Evolutionary conservation across 495 filamentous ascomycete species (phyloP).

Genomic region (Peziza echinospora): DNA sequence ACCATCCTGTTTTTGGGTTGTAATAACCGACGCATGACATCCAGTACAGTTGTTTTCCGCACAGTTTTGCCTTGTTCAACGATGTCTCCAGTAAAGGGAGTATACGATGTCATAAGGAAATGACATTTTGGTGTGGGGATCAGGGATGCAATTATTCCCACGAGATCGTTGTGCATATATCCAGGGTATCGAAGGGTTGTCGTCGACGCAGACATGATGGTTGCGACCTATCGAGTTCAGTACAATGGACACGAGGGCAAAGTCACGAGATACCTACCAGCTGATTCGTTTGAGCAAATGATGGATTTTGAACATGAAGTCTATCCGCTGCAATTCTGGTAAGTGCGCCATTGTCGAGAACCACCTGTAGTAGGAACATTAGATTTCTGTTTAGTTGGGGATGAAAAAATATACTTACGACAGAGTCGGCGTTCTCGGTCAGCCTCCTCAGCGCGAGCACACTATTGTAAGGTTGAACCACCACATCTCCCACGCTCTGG

Average conservation of each 20-base stretch:
- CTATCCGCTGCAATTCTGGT: conserved; percentile 86
- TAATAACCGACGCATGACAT: conserved; percentile 87
- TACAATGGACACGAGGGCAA: not conserved
- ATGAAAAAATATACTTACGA: too few species aligned
- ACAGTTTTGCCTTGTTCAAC: conserved; percentile 93
- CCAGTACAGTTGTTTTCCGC: conserved; percentile 88
- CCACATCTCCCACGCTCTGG: conserved; percentile 61
- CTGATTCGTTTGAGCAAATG: conserved; percentile 93
- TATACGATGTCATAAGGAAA: conserved; percentile 96
- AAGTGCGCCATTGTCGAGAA: conserved; percentile 85
- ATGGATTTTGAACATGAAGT: conserved; percentile 80
- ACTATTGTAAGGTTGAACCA: conserved; percentile 97
- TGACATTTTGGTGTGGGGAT: conserved; percentile 93
- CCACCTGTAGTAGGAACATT: too few species aligned
- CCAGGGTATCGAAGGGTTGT: conserved; percentile 91
- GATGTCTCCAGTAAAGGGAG: conserved; percentile 85
- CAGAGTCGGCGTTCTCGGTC: conserved; percentile 90
- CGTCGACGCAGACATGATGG: conserved; percentile 95
- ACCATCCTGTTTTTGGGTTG: conserved; percentile 99
- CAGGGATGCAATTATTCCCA: conserved; percentile 83
- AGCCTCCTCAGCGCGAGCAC: conserved; percentile 73
- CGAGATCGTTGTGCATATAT: conserved; percentile 99
- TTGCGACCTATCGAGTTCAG: conserved; percentile 39
- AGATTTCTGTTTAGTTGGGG: too few species aligned
- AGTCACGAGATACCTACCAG: conserved; percentile 30